These are phyloP conservation scores for Starmerella powellii DNA, from an alignment of 805 yeast species.

Conservation along the genomic window DNA sequence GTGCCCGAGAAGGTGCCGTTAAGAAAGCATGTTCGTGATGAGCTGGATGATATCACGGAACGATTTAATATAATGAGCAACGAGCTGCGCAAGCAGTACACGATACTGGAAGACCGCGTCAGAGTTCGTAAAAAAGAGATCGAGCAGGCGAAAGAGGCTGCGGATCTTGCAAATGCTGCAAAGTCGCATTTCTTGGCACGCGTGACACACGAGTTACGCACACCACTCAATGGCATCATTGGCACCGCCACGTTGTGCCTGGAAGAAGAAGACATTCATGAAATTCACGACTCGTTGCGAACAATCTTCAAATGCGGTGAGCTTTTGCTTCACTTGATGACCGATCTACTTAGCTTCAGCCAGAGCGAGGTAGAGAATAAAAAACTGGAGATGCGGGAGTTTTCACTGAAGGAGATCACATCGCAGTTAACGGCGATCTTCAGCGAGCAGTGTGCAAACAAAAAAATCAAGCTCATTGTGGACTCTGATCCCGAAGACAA, in stretches of 20 bases:
- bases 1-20: constrained; percentile 22
- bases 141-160: constrained; percentile 63
- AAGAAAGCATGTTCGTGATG: constrained; percentile 40
- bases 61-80: constrained; percentile 92
- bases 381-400: constrained; percentile 70
- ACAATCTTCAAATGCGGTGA: constrained; percentile 88
- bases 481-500: constrained; percentile 32
- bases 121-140: constrained; percentile 74
- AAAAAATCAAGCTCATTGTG: constrained; percentile 54
- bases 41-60: constrained; percentile 73
- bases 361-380: constrained; percentile 78
- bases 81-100: constrained; percentile 74
- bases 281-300: constrained; percentile 62
- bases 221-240: constrained; percentile 89
- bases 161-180: constrained; percentile 93
- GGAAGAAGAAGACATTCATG: constrained; percentile 53
- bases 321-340: constrained; percentile 70
- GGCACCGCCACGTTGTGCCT: constrained; percentile 94
- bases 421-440: constrained; percentile 78
- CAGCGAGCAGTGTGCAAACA: constrained; percentile 42
- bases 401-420: constrained; percentile 67
- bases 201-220: constrained; percentile 85
- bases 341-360: constrained; percentile 84
- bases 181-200: constrained; percentile 89
- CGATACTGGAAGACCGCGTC: constrained; percentile 78